phyloP scores from a whole-genome alignment of 2,329 filamentous ascomycete genomes.

The Aspergillus quadricinctus region DNA sequence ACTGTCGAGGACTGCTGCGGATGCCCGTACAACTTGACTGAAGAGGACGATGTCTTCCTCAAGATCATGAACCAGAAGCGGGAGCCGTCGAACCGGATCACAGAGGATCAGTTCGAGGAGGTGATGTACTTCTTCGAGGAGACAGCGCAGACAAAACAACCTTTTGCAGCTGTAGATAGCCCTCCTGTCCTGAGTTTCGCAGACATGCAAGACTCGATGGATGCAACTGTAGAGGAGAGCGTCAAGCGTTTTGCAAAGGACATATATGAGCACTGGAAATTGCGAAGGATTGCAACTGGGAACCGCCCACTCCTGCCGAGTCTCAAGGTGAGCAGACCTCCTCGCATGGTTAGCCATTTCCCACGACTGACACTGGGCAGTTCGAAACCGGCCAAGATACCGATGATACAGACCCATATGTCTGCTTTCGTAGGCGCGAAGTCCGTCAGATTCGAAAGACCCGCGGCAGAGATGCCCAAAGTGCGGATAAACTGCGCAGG shows the following conservation, averaged over 20 bases:
- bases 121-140: conserved; percentile 95
- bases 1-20: conserved; percentile 95
- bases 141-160: conserved; percentile 75
- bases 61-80: conserved; percentile 77
- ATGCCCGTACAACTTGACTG: conserved; percentile 89
- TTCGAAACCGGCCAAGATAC: conserved; percentile 92
- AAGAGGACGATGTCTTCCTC: conserved; percentile 82
- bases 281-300: conserved; percentile 59
- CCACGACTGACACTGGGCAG: conserved; percentile 27
- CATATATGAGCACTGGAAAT: conserved; percentile 87
- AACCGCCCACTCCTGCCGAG: conserved; percentile 71
- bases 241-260: conserved; percentile 64
- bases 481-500: conserved; percentile 89
- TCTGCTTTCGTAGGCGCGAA: conserved; percentile 94
- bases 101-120: conserved; percentile 87
- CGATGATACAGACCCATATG: conserved; percentile 94
- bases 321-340: conserved; percentile 58
- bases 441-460: conserved; percentile 94
- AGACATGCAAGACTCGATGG: conserved; percentile 67
- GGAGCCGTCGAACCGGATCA: conserved; percentile 60
- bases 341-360: not conserved
- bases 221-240: conserved; percentile 52
- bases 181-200: conserved; percentile 71
- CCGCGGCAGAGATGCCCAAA: conserved; percentile 85
- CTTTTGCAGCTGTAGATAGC: conserved; percentile 85